Base-by-base conservation (phyloP, 768 basidiomycete genomes). In the Amanita muscaria region DNA sequence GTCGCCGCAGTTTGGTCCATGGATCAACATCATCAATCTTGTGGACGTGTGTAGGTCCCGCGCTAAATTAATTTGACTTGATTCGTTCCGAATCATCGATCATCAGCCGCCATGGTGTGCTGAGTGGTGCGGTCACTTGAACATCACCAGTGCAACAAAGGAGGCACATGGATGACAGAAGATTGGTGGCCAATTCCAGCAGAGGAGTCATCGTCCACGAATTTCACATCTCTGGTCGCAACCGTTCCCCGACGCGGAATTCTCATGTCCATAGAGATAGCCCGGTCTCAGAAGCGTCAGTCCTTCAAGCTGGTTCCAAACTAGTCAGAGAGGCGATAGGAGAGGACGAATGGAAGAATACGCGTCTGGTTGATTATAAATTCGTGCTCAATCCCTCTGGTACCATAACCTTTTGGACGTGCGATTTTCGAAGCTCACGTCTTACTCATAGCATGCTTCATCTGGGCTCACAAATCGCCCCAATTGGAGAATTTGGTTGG, bases 391-490 rank as follows among this genome's bases (percentile, higher is more conserved):
- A 31, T 8, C 25, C 25, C n/a, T 12, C 18, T 31, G 14, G 44
- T 32, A 23, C 12, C 25, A 22, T 30, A 15, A 7, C 21, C 14
- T 37, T 23, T 31, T 23, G 29, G 21, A 8, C 14, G 30, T 12
- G 14, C 3, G 12, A 9, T 27, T 15, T 46, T 15, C 21, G 36
- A 38, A n/a, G 31, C 30, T 46, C 16, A 39, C 27, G 24, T 15
- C 22, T n/a, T 18, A 3, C 10, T 27, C 36, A 38, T 19, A 46
- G 44, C 44, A 32, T 46, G 44, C 44, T 46, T 38, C 27, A 29
- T 46, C 29, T 46, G 44, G 44, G 18, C 44, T 21, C 24, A 15
- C 15, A 24, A 37, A 12, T 27, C 36, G 5, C 44, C 44, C 1
- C 29, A 37, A 21, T 10, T 31, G 10, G 37, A 39, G 6, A 14